Conservation (phyloP, 2,329 filamentous ascomycete species). For the Diaporthe longicolla region DNA sequence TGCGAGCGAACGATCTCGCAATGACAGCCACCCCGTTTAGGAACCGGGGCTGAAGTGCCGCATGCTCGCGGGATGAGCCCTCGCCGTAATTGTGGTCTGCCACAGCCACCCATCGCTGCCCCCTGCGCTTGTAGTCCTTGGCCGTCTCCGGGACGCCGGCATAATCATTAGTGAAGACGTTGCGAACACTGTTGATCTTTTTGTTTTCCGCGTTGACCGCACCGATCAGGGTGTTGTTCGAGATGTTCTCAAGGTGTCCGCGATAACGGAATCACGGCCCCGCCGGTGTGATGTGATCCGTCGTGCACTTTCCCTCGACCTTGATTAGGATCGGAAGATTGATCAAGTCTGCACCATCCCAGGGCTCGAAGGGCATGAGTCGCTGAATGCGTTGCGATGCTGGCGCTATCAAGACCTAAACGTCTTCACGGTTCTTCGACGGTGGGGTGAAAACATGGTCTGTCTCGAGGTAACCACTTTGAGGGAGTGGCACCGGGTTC, state of each 20-base stretch:
- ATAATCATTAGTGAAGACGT: conserved; percentile 79
- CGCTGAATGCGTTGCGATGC: conserved; percentile 72
- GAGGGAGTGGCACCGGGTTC: too few relatives aligned
- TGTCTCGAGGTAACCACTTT: too few relatives aligned
- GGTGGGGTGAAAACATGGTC: too few relatives aligned
- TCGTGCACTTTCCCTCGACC: conserved; percentile 97
- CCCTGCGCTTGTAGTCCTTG: conserved; percentile 82
- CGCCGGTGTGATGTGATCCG: conserved; percentile 97
- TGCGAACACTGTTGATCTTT: conserved; percentile 93
- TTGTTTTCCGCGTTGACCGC: conserved; percentile 92
- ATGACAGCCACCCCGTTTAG: conserved; percentile 87
- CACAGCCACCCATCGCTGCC: conserved; percentile 89
- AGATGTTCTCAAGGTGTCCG: conserved; percentile 97
- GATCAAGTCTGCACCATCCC: conserved; percentile 81
- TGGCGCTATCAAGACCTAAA: too few relatives aligned
- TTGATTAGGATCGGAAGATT: conserved; percentile 94
- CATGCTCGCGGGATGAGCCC: conserved; percentile 88
- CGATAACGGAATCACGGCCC: conserved; percentile 99
- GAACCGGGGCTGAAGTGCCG: conserved; percentile 86
- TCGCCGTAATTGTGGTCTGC: conserved; percentile 99
- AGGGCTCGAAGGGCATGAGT: conserved; percentile 89
- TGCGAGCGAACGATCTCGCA: conserved; percentile 85
- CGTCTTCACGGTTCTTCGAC: too few relatives aligned
- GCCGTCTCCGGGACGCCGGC: conserved; percentile 88
- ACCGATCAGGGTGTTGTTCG: conserved; percentile 96